Conservation (phyloP, 768 basidiomycete genomes). For the Pleurotus citrinopileatus region DNA sequence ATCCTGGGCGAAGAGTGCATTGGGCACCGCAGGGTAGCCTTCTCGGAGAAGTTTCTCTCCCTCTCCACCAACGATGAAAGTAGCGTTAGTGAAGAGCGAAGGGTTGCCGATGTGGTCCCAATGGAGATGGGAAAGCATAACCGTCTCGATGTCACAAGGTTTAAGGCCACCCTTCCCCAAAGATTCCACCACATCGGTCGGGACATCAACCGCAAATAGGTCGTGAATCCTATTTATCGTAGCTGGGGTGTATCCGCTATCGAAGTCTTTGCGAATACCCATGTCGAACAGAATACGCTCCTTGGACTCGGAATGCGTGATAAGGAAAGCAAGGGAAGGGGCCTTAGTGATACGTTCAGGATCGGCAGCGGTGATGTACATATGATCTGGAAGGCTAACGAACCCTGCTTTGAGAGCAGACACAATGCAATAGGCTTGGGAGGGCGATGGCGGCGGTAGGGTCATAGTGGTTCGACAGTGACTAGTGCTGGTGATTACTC, state of each 20-base stretch:
- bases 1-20: slow-evolving; percentile 27
- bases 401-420: slow-evolving; percentile 56
- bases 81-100: slow-evolving; percentile 40
- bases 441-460: slow-evolving; percentile 35
- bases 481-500: not conserved
- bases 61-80: slow-evolving; percentile 46
- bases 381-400: slow-evolving; percentile 34
- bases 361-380: slow-evolving; percentile 32
- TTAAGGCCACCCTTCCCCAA: slow-evolving; percentile 44
- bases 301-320: slow-evolving; percentile 41
- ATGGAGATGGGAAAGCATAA: slow-evolving; percentile 52
- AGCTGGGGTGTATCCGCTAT: slow-evolving; percentile 34
- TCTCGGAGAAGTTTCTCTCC: slow-evolving; percentile 30
- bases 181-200: slow-evolving; percentile 43
- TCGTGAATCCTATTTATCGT: slow-evolving; percentile 25
- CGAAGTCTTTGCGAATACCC: slow-evolving; percentile 47
- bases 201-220: slow-evolving; percentile 21
- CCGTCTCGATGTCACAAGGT: slow-evolving; percentile 39
- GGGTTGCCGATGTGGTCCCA: slow-evolving; percentile 54
- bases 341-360: slow-evolving; percentile 23
- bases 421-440: slow-evolving; percentile 50
- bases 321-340: slow-evolving; percentile 52
- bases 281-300: slow-evolving; percentile 51
- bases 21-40: slow-evolving; percentile 41
- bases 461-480: not conserved